Base-by-base conservation (phyloP, 495 filamentous ascomycete species). In the Margaritispora aquatica region DNA sequence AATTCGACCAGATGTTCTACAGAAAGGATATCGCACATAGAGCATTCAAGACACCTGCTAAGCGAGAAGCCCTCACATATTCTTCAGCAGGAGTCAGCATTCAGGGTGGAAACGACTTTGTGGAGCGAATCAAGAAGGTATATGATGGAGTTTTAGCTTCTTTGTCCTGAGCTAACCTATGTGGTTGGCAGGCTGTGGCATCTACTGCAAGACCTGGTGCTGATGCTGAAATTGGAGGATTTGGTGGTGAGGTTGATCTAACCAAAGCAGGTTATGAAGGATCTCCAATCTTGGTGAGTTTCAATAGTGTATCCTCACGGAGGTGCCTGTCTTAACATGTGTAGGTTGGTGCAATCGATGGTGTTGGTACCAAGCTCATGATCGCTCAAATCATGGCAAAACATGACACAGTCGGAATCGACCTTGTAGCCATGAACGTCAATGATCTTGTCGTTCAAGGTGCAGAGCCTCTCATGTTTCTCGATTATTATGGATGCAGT, bases 361-460 rank as follows among this genome's bases (percentile, higher is more conserved):
- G 94, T 55, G 89, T 98, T 19, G 94, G 94, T 41, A 98, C 94
- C 26, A 97, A 97, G 75, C 85, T 97, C 61, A 93, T 92, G 76
- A 88, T 97, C 64, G 95, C 94, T 8, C 91, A 94, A 68, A 82
- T 84, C 3, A 87, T 93, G 66, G 79, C 84, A 54, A 89, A 96
- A 74, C 92, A 96, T 74, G 84, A 89, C 72, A 96, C 90, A 4
- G 91, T 97, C 13, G 93, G 90, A 62, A 90, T 97, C 66, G 94
- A 98, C 70, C 81, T 98, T 13, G 95, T 97, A 1, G 94, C 94
- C 62, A 97, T 97, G 95, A 96, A 95, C 71, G 94, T 96, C 68
- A 97, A 98, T 73, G 94, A 97, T 73, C 80, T 97, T 0, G 85
- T 97, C 47, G 94, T 96, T 15, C 92, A 97, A 73, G 94, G 94